phyloP scores from a whole-genome alignment of 192 early-diverging fungal genomes.

The Pilobolus umbonatus region DNA sequence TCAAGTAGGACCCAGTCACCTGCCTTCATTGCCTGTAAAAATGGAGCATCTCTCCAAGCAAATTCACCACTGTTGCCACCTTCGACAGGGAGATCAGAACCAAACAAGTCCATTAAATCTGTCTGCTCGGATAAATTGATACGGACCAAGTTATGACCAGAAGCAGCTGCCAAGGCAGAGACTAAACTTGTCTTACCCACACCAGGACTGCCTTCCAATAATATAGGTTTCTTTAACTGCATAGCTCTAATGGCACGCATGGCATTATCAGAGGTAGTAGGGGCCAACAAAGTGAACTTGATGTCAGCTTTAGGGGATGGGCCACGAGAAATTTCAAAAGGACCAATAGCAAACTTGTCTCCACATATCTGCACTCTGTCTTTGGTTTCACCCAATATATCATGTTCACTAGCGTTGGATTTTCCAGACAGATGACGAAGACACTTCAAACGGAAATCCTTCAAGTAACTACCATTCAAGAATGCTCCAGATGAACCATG shows the following conservation, averaged over 20 bases:
- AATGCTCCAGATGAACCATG: constrained; percentile 61
- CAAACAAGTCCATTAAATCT: constrained; percentile 97
- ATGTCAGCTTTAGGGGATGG: constrained; percentile 40
- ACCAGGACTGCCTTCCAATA: constrained; percentile 96
- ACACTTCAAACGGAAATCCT: constrained; percentile 46
- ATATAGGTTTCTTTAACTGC: constrained; percentile 86
- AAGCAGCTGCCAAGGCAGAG: constrained; percentile 67
- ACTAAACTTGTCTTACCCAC: constrained; percentile 96
- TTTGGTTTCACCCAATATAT: constrained; percentile 36
- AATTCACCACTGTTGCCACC: constrained; percentile 81
- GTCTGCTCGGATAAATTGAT: constrained; percentile 99
- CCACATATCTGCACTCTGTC: constrained; percentile 26
- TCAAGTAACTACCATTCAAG: constrained; percentile 39
- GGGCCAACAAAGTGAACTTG: constrained; percentile 82
- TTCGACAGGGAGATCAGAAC: constrained; percentile 94
- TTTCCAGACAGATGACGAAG: constrained; percentile 39
- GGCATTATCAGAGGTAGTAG: constrained; percentile 86
- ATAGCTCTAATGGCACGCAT: constrained; percentile 83
- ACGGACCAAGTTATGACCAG: constrained; percentile 84
- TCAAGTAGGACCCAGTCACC: constrained; percentile 98
- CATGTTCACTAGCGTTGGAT: constrained; percentile 25
- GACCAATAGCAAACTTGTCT: constrained; percentile 62
- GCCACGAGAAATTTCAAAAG: constrained; percentile 77
- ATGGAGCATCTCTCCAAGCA: constrained; percentile 97
- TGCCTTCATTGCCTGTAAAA: constrained; percentile 90